Percentiles rank a stretch among this genome's conserved stretches.
These are phyloP conservation scores for Citrullus colocynthis DNA, from an alignment of 306 rosid genomes.

Conservation along the genomic window DNA sequence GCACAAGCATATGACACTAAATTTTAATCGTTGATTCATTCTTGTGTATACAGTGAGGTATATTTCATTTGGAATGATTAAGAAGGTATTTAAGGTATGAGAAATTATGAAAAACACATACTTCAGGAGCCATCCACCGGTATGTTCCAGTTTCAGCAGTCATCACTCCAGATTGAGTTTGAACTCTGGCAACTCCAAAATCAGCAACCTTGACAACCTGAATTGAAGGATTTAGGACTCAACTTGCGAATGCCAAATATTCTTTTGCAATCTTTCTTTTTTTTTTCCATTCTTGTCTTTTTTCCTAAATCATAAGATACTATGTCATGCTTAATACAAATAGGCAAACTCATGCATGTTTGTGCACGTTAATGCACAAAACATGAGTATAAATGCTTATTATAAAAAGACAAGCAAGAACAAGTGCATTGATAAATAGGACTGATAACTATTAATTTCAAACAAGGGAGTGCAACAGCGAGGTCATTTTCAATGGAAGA, in stretches of 20 bases:
- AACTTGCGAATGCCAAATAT: background rate
- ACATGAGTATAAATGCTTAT: background rate
- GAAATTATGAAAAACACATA: conserved; percentile 14
- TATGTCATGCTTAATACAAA: background rate
- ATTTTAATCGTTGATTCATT: background rate
- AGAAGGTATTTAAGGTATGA: background rate
- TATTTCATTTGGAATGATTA: background rate
- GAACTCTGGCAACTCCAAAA: conserved; percentile 99
- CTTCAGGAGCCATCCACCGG: conserved; percentile 99
- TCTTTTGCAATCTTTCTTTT: background rate
- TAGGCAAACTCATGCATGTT: conserved; percentile 3
- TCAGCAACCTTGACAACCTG: conserved; percentile 98
- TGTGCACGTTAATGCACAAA: background rate
- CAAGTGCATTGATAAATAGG: background rate
- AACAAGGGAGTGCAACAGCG: background rate
- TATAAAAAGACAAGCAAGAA: background rate
- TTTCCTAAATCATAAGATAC: background rate
- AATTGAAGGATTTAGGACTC: conserved; percentile 7
- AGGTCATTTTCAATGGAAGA: background rate
- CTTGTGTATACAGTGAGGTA: background rate
- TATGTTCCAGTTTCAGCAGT: conserved; percentile 99
- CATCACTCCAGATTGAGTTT: conserved; percentile 92
- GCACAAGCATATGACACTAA: background rate
- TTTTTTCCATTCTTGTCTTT: background rate
- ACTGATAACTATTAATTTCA: background rate